Conservation (phyloP, 169 alveolate genomes). For the Eimeria necatrix region DNA sequence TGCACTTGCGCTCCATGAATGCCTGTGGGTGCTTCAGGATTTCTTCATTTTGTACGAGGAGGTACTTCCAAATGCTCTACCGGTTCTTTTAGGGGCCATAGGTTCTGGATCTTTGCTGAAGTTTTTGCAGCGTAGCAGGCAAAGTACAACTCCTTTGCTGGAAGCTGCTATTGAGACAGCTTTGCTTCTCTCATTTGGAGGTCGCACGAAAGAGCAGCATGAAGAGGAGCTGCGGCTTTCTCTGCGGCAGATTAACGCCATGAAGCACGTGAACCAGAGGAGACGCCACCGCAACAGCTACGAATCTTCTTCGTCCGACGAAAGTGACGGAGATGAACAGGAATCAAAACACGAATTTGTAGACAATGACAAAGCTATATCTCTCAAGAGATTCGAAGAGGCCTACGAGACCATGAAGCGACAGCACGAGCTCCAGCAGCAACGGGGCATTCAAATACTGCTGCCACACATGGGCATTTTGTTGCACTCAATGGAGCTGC, state of each 20-base stretch:
- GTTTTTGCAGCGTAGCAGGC: slow-evolving; percentile 63
- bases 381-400: slow-evolving; percentile 8
- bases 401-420: slow-evolving; percentile 36
- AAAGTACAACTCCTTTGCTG: slow-evolving; percentile 53
- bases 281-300: slow-evolving; percentile 62
- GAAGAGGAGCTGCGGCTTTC: slow-evolving; percentile 67
- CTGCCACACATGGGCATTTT: slow-evolving; percentile 56
- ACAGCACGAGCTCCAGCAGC: slow-evolving; percentile 59
- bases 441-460: slow-evolving; percentile 61
- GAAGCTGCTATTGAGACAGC: slow-evolving; percentile 77
- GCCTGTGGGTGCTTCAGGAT: slow-evolving; percentile 61
- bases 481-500: slow-evolving; percentile 68
- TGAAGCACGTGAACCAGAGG: slow-evolving; percentile 66
- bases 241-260: slow-evolving; percentile 41
- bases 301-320: slow-evolving; percentile 74
- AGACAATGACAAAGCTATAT: slow-evolving; percentile 26
- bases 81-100: slow-evolving; percentile 62
- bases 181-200: slow-evolving; percentile 73
- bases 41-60: slow-evolving; percentile 54
- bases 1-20: background rate
- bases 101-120: slow-evolving; percentile 59
- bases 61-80: slow-evolving; percentile 73
- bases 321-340: slow-evolving; percentile 21
- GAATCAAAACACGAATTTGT: background rate
- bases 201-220: slow-evolving; percentile 53